Conservation (phyloP, 345 rosid genomes). For the Sisymbrium altissimum region DNA sequence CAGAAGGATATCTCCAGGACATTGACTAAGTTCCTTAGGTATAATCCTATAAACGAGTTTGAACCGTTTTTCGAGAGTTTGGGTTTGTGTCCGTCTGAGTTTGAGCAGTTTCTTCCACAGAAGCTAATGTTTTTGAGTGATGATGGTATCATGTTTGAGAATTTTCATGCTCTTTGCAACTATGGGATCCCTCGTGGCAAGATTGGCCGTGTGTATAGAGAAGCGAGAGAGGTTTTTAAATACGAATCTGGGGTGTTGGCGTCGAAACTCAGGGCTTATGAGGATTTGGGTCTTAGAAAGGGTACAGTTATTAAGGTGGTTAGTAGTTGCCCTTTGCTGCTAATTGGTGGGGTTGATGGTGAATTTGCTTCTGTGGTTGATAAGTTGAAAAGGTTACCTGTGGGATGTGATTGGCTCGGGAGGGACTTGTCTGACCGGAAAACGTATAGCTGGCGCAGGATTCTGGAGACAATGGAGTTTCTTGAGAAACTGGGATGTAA, state of each 20-base stretch:
- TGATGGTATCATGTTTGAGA: conserved; percentile 58
- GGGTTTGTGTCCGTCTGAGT: conserved; percentile 56
- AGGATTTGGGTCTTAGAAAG: conserved; percentile 56
- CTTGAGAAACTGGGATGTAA: conserved; percentile 56
- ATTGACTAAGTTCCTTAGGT: conserved; percentile 56
- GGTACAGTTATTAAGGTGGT: conserved; percentile 55
- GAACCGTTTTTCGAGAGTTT: conserved; percentile 90
- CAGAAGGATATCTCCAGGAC: conserved; percentile 46
- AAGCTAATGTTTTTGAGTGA: conserved; percentile 52
- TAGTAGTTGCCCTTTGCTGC: conserved; percentile 50
- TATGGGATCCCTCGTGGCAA: conserved; percentile 72
- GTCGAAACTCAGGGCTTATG: conserved; percentile 49
- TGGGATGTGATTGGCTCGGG: conserved; percentile 54
- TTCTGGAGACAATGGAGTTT: conserved; percentile 56
- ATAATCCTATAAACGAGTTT: conserved; percentile 77
- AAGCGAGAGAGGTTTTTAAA: conserved; percentile 54
- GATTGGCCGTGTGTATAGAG: conserved; percentile 66
- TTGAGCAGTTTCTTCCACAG: conserved; percentile 45
- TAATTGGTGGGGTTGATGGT: conserved; percentile 48
- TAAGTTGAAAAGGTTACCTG: conserved; percentile 43
- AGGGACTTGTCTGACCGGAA: conserved; percentile 37
- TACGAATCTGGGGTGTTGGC: conserved; percentile 45
- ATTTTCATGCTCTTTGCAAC: conserved; percentile 51
- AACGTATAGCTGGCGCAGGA: conserved; percentile 57
- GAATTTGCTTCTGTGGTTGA: conserved; percentile 51